phyloP scores from a whole-genome alignment of 768 basidiomycete species.

The Kwoniella pini region DNA sequence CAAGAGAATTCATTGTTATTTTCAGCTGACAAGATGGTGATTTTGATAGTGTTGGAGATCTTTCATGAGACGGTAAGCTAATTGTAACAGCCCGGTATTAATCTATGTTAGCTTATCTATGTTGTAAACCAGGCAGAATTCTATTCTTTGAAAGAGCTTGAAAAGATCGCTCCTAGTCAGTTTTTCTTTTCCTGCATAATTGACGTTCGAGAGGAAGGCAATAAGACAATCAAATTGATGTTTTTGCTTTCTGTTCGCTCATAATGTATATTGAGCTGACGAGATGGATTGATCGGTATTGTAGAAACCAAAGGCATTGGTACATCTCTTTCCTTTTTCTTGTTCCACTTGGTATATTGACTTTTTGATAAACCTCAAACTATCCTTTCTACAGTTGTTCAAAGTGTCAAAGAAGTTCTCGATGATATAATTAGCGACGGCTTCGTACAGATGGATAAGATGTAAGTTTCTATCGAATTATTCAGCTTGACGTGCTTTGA shows the following conservation, averaged over 20 bases:
- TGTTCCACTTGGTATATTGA: too few relatives aligned
- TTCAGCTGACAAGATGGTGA: background rate
- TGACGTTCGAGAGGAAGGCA: background rate
- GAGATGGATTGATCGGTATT: background rate
- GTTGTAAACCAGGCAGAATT: constrained; percentile 68
- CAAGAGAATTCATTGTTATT: background rate
- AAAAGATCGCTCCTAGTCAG: constrained; percentile 62
- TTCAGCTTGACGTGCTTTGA: too few relatives aligned
- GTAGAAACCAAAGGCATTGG: constrained; percentile 88
- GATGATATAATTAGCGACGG: constrained; percentile 85
- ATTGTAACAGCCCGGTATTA: background rate
- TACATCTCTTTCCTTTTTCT: constrained; percentile 50
- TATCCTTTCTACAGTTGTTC: constrained; percentile 70
- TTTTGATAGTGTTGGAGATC: constrained; percentile 68
- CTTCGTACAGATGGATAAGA: constrained; percentile 84
- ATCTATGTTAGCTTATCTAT: background rate
- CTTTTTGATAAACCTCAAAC: too few relatives aligned
- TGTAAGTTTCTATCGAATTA: constrained; percentile 52
- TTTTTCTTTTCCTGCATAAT: constrained; percentile 2
- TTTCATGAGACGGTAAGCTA: constrained; percentile 82
- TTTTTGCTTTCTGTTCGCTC: too few relatives aligned
- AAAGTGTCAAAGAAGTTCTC: constrained; percentile 87
- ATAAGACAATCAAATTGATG: too few relatives aligned
- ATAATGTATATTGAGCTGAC: too few relatives aligned
- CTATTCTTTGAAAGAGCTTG: constrained; percentile 85